phyloP scores from a whole-genome alignment of 2,329 filamentous ascomycete species.

The Mycosphaerella sp. region DNA sequence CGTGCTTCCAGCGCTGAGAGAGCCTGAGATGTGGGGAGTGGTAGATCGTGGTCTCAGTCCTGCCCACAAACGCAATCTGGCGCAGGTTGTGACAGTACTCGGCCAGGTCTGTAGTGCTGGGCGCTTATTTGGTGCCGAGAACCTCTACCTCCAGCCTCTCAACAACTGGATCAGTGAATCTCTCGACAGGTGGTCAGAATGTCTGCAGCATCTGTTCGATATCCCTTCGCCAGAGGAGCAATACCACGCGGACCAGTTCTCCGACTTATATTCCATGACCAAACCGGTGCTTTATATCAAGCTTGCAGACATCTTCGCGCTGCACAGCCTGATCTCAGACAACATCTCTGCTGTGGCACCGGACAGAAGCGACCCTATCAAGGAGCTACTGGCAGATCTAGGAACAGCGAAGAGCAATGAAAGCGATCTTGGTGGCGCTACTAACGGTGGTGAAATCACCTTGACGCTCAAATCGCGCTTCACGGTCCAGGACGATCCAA shows the following conservation, averaged over 20 bases:
- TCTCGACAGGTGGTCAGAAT: slow-evolving; percentile 67
- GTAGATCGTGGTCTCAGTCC: slow-evolving; percentile 84
- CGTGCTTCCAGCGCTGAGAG: slow-evolving; percentile 78
- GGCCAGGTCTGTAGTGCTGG: slow-evolving; percentile 82
- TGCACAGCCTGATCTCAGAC: slow-evolving; percentile 78
- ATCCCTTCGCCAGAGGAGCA: slow-evolving; percentile 82
- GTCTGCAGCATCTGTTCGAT: slow-evolving; percentile 70
- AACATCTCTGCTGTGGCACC: slow-evolving; percentile 75
- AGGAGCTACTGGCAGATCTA: slow-evolving; percentile 86
- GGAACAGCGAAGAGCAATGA: slow-evolving; percentile 96
- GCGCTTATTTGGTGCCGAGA: slow-evolving; percentile 84
- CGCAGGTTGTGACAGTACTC: slow-evolving; percentile 85
- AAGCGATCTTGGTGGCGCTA: slow-evolving; percentile 52
- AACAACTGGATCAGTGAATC: slow-evolving; percentile 88
- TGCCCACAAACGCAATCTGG: slow-evolving; percentile 84
- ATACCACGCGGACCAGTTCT: slow-evolving; percentile 98
- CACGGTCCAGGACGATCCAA: slow-evolving; percentile 59
- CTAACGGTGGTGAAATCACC: slow-evolving; percentile 32
- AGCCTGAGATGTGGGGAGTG: slow-evolving; percentile 88
- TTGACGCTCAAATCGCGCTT: slow-evolving; percentile 33
- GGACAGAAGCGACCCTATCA: slow-evolving; percentile 74
- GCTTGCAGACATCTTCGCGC: slow-evolving; percentile 93
- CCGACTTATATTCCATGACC: slow-evolving; percentile 91
- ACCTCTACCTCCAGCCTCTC: slow-evolving; percentile 89
- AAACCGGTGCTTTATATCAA: slow-evolving; percentile 99